Evolutionary conservation across 345 rosid species (phyloP).

Genomic region (Salix caprea): DNA sequence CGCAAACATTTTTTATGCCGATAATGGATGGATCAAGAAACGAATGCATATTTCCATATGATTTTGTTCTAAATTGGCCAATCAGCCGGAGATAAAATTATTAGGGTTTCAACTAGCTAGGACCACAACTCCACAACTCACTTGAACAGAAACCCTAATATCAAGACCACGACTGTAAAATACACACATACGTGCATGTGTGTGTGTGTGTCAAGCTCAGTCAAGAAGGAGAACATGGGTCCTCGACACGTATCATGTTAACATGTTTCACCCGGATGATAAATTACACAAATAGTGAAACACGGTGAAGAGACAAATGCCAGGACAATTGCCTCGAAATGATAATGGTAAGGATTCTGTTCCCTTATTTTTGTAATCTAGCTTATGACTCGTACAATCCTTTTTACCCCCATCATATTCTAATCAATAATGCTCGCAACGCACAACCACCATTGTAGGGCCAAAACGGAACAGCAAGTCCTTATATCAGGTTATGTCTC

Average conservation of each 20-base stretch:
- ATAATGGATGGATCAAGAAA: conserved; percentile 25
- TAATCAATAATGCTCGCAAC: conserved; percentile 14
- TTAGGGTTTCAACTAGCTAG: conserved; percentile 31
- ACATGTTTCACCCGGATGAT: conserved; percentile 27
- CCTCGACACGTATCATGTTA: conserved; percentile 31
- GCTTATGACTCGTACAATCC: conserved; percentile 25
- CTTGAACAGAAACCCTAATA: conserved; percentile 26
- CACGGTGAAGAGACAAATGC: conserved; percentile 44
- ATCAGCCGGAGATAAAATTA: neutral
- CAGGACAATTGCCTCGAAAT: conserved; percentile 53
- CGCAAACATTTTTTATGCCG: conserved; percentile 21
- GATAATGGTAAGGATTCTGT: conserved; percentile 41
- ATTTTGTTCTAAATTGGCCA: conserved; percentile 25
- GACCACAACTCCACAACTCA: conserved; percentile 27
- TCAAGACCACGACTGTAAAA: conserved; percentile 3
- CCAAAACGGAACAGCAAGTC: conserved; percentile 33
- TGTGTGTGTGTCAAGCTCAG: neutral
- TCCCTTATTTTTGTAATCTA: conserved; percentile 32
- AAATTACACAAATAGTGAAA: conserved; percentile 18
- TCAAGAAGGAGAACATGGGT: conserved; percentile 28
- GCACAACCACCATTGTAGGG: conserved; percentile 50
- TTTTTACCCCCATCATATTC: conserved; percentile 25
- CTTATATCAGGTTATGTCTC: conserved; percentile 33
- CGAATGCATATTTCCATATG: neutral
- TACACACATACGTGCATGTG: no score